A percentile compares a stretch with the other conserved stretches of the same genome.
Evolutionary conservation across 371 early-diverging fungal genomes (phyloP).

Genomic region (Lichtheimia ramosa): DNA sequence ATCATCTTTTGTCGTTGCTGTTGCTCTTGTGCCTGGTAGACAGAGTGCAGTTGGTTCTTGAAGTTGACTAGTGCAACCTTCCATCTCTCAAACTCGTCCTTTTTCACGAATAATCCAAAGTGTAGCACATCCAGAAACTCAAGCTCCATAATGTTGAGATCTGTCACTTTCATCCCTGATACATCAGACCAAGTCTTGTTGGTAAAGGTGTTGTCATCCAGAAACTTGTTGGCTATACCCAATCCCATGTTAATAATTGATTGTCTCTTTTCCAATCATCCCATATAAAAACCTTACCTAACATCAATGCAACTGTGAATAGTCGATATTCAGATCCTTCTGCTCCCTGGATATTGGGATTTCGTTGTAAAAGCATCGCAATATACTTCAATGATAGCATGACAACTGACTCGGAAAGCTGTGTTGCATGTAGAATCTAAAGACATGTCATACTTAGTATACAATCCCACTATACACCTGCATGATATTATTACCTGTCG

Average conservation of each 20-base stretch:
- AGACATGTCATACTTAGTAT: neutral
- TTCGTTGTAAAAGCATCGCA: constrained; percentile 59
- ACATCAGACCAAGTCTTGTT: constrained; percentile 75
- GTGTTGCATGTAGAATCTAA: constrained; percentile 59
- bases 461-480: neutral
- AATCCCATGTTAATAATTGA: neutral
- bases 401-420: constrained; percentile 64
- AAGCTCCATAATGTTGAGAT: constrained; percentile 71
- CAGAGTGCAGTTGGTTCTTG: constrained; percentile 35
- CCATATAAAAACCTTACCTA: constrained; percentile 28
- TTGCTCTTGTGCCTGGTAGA: constrained; percentile 34
- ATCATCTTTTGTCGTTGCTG: constrained; percentile 41
- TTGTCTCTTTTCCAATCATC: neutral
- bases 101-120: constrained; percentile 60
- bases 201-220: constrained; percentile 71
- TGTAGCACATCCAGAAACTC: constrained; percentile 66
- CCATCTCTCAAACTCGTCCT: constrained; percentile 56
- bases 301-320: constrained; percentile 79
- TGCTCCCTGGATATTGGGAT: constrained; percentile 64
- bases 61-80: constrained; percentile 33
- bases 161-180: constrained; percentile 63
- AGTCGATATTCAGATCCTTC: constrained; percentile 78
- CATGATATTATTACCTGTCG: constrained; percentile 10
- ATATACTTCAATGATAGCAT: constrained; percentile 63
- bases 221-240: constrained; percentile 61